These are phyloP conservation scores for slime mould (Dictyostelium discoideum) DNA, from an alignment of 78 protist genomes.

Conservation along the genomic window dicty_2.7 NC_007088.5:4098501-4099000, in stretches of 20 bases:
- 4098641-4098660: not conserved
- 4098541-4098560: slow-evolving; percentile 36
- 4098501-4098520: slow-evolving; percentile 27
- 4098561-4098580: slow-evolving; percentile 68
- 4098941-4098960: not conserved
- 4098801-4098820: slow-evolving; percentile 45
- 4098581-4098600: not conserved
- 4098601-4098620: not conserved
- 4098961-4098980: not conserved
- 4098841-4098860: slow-evolving; percentile 23
- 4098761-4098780: slow-evolving; percentile 43
- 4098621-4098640: not conserved
- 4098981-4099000: not conserved
- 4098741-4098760: slow-evolving; percentile 71
- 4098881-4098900: slow-evolving; percentile 26
- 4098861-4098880: slow-evolving; percentile 38
- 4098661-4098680: slow-evolving; percentile 1
- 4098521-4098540: slow-evolving; percentile 59
- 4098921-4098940: not conserved
- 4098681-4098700: not conserved
- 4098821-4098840: slow-evolving; percentile 44
- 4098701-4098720: not conserved
- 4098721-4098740: slow-evolving; percentile 33
- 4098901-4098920: slow-evolving; percentile 13
- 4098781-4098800: slow-evolving; percentile 34